Conservation (phyloP, 352 stramenopile genomes). For the Globisporangium yorkense region DNA sequence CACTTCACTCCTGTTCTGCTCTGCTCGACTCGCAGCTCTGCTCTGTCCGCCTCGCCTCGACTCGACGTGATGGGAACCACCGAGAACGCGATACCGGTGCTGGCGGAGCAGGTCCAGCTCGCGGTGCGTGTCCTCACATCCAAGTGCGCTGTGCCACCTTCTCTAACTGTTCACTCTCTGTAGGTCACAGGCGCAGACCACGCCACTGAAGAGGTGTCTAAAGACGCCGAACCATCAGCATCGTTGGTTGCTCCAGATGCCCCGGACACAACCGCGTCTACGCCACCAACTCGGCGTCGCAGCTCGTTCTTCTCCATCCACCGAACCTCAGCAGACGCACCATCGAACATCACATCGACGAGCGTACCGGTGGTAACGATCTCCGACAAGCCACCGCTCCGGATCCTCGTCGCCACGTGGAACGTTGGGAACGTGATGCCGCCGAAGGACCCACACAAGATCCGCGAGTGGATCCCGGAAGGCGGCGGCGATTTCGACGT, state of each 20-base stretch:
- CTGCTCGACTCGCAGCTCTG: too few relatives aligned
- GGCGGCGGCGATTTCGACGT: constrained; percentile 80
- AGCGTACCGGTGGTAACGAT: neutral
- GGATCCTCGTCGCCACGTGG: constrained; percentile 71
- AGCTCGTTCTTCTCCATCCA: constrained; percentile 5
- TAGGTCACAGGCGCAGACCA: neutral
- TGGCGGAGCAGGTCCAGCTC: neutral
- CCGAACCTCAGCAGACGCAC: neutral
- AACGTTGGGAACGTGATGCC: constrained; percentile 86
- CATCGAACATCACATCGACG: neutral
- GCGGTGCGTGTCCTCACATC: neutral
- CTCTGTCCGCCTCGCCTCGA: too few relatives aligned
- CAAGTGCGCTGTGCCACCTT: too few relatives aligned
- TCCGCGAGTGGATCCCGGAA: constrained; percentile 70
- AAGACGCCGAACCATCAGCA: neutral
- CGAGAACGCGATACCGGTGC: neutral
- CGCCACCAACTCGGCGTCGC: neutral
- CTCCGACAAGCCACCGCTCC: constrained; percentile 15
- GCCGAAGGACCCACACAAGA: constrained; percentile 36
- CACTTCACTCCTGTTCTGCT: too few relatives aligned
- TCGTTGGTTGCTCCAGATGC: neutral
- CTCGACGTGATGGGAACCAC: constrained; percentile 2
- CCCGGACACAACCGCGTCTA: neutral
- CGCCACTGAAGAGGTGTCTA: neutral
- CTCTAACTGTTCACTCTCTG: too few relatives aligned